These are phyloP conservation scores for Corchorus capsularis DNA, from an alignment of 345 rosid genomes.

Conservation along the genomic window DNA sequence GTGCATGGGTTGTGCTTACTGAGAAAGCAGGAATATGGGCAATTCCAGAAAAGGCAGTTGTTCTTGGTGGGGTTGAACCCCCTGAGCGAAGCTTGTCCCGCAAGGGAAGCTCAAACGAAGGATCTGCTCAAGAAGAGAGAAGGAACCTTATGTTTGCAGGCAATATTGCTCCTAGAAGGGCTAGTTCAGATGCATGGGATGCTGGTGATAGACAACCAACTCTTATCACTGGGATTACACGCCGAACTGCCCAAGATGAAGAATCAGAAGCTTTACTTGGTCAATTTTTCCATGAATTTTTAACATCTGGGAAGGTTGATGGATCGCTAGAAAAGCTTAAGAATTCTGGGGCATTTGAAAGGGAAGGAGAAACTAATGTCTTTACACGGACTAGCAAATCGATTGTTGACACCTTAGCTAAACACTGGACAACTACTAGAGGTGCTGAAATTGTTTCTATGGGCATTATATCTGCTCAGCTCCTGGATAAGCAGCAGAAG, in stretches of 20 bases:
- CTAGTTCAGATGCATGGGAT: conserved; percentile 59
- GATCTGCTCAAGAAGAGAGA: conserved; percentile 67
- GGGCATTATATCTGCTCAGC: conserved; percentile 71
- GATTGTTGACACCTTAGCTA: conserved; percentile 88
- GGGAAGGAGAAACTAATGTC: conserved; percentile 83
- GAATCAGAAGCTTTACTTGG: conserved; percentile 90
- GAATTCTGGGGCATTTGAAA: conserved; percentile 83
- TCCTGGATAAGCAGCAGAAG: conserved; percentile 86
- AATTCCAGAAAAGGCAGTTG: conserved; percentile 86
- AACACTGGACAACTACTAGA: conserved; percentile 98
- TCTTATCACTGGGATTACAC: conserved; percentile 51
- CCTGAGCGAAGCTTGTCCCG: conserved; percentile 92
- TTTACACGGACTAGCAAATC: conserved; percentile 83
- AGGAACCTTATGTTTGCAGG: conserved; percentile 46
- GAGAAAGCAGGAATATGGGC: conserved; percentile 99
- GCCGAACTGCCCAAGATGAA: conserved; percentile 72
- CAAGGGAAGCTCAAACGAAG: conserved; percentile 83
- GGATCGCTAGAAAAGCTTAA: conserved; percentile 65
- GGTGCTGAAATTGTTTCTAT: conserved; percentile 90
- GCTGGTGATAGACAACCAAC: conserved; percentile 59
- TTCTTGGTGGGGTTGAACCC: conserved; percentile 91
- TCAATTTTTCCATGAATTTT: conserved; percentile 77
- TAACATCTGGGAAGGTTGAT: conserved; percentile 65
- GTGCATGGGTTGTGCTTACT: conserved; percentile 91
- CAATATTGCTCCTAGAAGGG: conserved; percentile 65